Base-by-base conservation (phyloP, 805 yeast species). In the Myxozyma mucilagina region DNA sequence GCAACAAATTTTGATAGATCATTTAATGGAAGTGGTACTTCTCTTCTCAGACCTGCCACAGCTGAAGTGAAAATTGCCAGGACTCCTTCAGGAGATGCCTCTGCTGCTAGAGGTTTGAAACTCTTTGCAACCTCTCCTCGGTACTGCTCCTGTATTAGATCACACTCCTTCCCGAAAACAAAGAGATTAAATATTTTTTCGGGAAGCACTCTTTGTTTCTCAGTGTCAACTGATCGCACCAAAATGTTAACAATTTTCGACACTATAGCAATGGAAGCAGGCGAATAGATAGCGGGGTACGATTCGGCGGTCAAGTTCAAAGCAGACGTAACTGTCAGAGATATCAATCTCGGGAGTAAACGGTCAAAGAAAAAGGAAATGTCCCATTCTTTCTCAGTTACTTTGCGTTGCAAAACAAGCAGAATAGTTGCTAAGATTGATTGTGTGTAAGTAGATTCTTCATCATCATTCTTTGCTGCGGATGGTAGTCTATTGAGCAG, bases 401-500 rank as follows among this genome's bases (percentile, higher is more conserved):
- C 13, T 32, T 68, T 57, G 16, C 67, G 59, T 44, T 59, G 64
- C 14, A 71, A 45, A 1, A 74, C 72, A 4, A 62, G 61, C 36
- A 73, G 47, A 1, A 76, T 63, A 0, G 77, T 68, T 3, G 68
- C 53, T 36, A 75, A 45, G 4, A 73, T 62, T 1, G 69, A 61
- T 34, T 63, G 64, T 4, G 72, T 67, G 47, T 69, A 69, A 2
- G 39, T 39, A 13, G 63, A 61, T 4, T 39, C 42, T 10, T 42
- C 41, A 18, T 47, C 56, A 34, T 47, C 36, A 24, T 14, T 6
- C 24, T 29, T 34, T 2, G 51, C 42, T 31, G 72, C 62, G 4
- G 60, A 57, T 45, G 68, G 69, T 41, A 78, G 60, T 67, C 74
- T 69, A 59, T 71, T 70, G 35, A 75, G 58, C 18, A 80, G 66